Evolutionary conservation across 805 yeast species (phyloP), one percentile per base, ranked within the genome.

Genomic region (Kluyveromyces siamensis): DNA sequence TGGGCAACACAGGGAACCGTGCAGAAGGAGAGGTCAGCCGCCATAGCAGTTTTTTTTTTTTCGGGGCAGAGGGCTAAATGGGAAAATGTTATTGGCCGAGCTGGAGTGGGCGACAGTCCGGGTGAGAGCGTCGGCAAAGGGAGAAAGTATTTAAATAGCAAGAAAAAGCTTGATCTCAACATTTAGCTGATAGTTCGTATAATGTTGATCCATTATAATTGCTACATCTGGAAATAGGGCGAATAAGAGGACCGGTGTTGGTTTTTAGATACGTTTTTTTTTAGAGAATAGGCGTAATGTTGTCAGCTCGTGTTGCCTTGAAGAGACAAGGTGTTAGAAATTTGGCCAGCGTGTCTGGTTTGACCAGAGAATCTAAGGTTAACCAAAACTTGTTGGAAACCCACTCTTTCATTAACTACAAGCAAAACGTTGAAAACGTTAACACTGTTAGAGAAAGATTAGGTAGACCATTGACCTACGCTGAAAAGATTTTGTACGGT

Each of bases 401-500:
- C 65, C 81, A 79, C 71, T 86, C 91, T 48, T 90, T 80, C 78
- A 86, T 91, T 70, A 84, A 88, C 70, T 91, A 91, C 81, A 89
- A 89, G 76, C 78, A 87, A 69, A 87, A 90, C 65, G 72, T 87
- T 60, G 96, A 89, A 74, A 88, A 86, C 66, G 83, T 93, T 58
- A 78, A 86, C 62, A 84, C 88, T 60, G 95, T 87, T 61, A 82
- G 82, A 72, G 74, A 80, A 62, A 81, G 95, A 72, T 76, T 87
- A 58, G 77, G 79, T 62, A 83, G 95, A 69, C 98, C 97, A 39
- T 78, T 91, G 63, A 91, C 98, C 47, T 83, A 87, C 65, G 97
- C 96, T 55, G 98, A 91, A 76, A 91, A 91, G 76, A 80, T 91
- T 58, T 76, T 91, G 57, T 93, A 91, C 73, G 91, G 96, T 56